Base-by-base conservation (phyloP, 148 eudicot species). In the Chenopodium quinoa region DNA sequence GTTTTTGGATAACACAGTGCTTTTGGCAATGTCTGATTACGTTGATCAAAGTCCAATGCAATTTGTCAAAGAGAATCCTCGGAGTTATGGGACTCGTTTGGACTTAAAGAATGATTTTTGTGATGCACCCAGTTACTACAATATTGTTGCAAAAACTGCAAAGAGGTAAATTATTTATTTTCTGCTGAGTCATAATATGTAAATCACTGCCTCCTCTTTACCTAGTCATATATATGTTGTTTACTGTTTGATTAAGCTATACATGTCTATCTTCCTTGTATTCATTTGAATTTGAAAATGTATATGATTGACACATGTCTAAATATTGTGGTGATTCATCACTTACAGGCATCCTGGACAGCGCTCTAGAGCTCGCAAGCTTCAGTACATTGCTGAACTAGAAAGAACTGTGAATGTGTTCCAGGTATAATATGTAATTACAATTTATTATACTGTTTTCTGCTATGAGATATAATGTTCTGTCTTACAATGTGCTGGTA, bases 311-410 rank as follows among this genome's bases (percentile, higher is more conserved):
- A 58, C 44, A 13, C 72, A 8, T 74, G 78, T 44, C 72, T 17
- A 22, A 46, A 22, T 32, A 25, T 27, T 79, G 23, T 79, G 48
- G n/a, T 76, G n/a, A 60, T 81, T 13, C 20, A 67, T 29, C 40
- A 23, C 71, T 79, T 77, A 65, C 85, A 93, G 94, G 87, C 92
- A 91, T 76, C 87, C 94, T 56, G 93, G 94, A 67, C 97, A 91
- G 81, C 86, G 93, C 44, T 90, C 94, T 79, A 89, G 97, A 80
- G 92, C 89, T 73, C 89, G 94, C 19, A 93, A 93, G 81, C 90
- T 93, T 79, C 94, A 93, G 83, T 89, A 93, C 81, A 93, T 93
- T 70, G 88, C 93, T 73, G 90, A 93, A 84, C 89, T 93, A 27
- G 97, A 93, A 89, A 93, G 86, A 85, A 90, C 93, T 79, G 92